phyloP scores from a whole-genome alignment of 148 eudicot genomes.

The Fallopia convolvulus region DNA sequence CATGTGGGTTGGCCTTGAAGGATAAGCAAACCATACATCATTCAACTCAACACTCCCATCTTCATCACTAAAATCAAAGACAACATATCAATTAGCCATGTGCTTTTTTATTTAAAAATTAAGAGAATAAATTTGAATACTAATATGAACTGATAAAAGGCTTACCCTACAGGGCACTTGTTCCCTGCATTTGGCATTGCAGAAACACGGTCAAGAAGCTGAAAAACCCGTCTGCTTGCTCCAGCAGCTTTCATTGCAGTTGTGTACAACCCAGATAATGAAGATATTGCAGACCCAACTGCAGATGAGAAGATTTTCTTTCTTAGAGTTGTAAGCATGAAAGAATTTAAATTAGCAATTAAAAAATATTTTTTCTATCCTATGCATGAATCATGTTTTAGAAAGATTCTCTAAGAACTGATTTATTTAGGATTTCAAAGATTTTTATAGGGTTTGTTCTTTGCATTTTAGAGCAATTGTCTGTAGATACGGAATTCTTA shows the following conservation, averaged over 20 bases:
- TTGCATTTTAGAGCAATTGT: too few species aligned
- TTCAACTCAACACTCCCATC: slow-evolving; percentile 72
- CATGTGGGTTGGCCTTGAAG: slow-evolving; percentile 83
- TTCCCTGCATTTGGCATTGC: slow-evolving; percentile 74
- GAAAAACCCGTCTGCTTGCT: slow-evolving; percentile 94
- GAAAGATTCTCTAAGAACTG: too few species aligned
- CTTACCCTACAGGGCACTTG: slow-evolving; percentile 68
- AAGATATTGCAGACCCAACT: slow-evolving; percentile 84
- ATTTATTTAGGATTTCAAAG: too few species aligned
- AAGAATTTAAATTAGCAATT: neutral
- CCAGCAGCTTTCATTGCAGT: slow-evolving; percentile 96
- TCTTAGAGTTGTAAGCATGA: neutral
- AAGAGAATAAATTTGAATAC: neutral
- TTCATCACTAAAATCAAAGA: slow-evolving; percentile 32
- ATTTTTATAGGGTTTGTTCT: too few species aligned
- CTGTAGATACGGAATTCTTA: too few species aligned
- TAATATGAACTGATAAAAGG: neutral
- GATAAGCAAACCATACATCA: slow-evolving; percentile 94
- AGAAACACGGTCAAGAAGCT: slow-evolving; percentile 76
- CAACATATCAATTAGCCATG: neutral
- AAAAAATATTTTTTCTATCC: neutral
- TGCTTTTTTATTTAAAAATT: neutral
- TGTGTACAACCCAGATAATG: slow-evolving; percentile 71
- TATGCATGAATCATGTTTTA: too few species aligned
- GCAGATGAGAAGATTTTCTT: slow-evolving; percentile 16